These are phyloP conservation scores for Penicillium manginii DNA, from an alignment of 495 filamentous ascomycete genomes.

Conservation along the genomic window DNA sequence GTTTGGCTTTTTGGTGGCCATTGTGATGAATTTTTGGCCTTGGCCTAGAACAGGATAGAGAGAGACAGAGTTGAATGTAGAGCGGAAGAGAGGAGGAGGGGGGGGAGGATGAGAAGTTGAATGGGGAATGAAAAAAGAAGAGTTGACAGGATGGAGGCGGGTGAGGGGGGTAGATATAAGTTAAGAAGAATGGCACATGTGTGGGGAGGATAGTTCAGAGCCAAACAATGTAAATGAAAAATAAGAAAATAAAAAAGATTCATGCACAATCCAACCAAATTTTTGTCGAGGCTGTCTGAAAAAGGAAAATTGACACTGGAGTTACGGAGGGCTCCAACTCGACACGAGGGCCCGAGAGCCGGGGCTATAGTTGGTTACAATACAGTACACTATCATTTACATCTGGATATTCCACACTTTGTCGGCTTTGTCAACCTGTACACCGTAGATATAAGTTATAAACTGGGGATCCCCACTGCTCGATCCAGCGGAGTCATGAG, in stretches of 20 bases:
- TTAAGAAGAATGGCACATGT: neutral
- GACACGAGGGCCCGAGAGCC: no score
- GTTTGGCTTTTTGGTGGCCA: conserved; percentile 62
- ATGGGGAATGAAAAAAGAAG: conserved; percentile 2
- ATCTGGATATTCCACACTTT: no score
- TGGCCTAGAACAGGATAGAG: neutral
- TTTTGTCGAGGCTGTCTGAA: no score
- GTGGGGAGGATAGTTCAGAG: neutral
- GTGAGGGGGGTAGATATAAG: conserved; percentile 8
- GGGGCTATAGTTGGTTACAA: no score
- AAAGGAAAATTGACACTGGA: conserved; percentile 1
- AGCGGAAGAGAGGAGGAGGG: conserved; percentile 8
- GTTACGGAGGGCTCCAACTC: no score
- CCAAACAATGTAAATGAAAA: conserved; percentile 7
- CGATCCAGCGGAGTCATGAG: neutral
- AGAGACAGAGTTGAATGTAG: neutral
- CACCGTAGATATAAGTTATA: no score
- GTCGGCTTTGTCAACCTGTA: no score
- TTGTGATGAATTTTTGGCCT: conserved; percentile 47
- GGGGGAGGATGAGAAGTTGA: conserved; percentile 1
- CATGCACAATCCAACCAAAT: no score
- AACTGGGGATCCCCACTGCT: no score
- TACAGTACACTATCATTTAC: neutral
- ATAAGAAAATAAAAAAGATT: neutral
- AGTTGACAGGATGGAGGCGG: conserved; percentile 1